These are phyloP conservation scores for Geum urbanum DNA, from an alignment of 306 rosid genomes.

Conservation along the genomic window DNA sequence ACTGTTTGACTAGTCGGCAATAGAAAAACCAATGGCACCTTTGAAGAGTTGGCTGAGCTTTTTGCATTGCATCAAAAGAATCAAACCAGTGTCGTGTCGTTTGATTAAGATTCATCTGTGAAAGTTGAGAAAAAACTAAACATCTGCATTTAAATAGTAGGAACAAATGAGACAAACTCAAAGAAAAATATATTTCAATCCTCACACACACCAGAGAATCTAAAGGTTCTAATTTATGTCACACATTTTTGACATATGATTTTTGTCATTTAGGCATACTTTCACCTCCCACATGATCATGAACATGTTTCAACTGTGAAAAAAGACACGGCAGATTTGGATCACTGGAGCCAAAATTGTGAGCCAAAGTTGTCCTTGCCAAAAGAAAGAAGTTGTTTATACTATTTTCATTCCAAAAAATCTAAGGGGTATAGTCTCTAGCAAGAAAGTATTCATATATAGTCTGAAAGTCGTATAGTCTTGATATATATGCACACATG, in stretches of 20 bases:
- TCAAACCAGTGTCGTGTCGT: slow-evolving; percentile 50
- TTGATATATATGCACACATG: neutral
- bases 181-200: neutral
- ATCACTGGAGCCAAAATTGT: neutral
- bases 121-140: slow-evolving; percentile 27
- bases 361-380: neutral
- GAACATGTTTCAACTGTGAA: neutral
- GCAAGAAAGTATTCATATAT: neutral
- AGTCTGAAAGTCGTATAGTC: neutral
- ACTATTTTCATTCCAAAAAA: neutral
- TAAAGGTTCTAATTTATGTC: neutral
- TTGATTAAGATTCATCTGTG: slow-evolving; percentile 36
- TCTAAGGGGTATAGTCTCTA: neutral
- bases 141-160: slow-evolving; percentile 29
- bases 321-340: neutral
- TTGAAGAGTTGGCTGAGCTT: slow-evolving; percentile 52
- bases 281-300: neutral
- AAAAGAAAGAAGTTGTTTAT: neutral
- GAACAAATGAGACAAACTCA: slow-evolving; percentile 27
- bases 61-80: slow-evolving; percentile 77
- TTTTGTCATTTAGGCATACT: neutral
- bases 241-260: neutral
- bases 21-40: slow-evolving; percentile 42
- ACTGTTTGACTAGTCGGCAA: slow-evolving; percentile 35
- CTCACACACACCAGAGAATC: neutral